Conservation (phyloP, 768 basidiomycete species). For the Tylopilus plumbeoviolaceoides region DNA sequence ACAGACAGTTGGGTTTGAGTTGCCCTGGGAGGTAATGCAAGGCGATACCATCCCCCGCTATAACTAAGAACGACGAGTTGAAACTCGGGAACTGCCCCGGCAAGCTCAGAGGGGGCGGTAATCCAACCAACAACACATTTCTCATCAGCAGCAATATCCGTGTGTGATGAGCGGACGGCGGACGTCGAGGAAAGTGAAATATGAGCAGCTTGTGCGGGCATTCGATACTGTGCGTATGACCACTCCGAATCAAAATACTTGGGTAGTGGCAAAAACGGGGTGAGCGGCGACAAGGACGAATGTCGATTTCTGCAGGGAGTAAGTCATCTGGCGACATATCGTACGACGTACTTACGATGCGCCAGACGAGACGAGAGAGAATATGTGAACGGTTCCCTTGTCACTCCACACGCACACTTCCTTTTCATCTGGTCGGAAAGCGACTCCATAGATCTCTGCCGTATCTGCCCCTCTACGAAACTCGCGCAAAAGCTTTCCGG, state of each 20-base stretch:
- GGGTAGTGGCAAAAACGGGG: constrained; percentile 77
- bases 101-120: constrained; percentile 39
- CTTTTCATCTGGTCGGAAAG: constrained; percentile 80
- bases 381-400: constrained; percentile 91
- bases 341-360: constrained; percentile 49
- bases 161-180: constrained; percentile 47
- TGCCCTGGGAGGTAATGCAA: constrained; percentile 52
- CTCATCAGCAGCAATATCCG: constrained; percentile 74
- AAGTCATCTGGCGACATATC: constrained; percentile 1
- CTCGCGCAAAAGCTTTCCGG: constrained; percentile 73
- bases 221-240: constrained; percentile 91
- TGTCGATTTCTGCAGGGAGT: constrained; percentile 66
- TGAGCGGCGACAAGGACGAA: constrained; percentile 75
- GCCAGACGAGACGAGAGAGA: constrained; percentile 65
- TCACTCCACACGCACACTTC: constrained; percentile 93
- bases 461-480: constrained; percentile 84
- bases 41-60: constrained; percentile 88
- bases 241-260: constrained; percentile 95
- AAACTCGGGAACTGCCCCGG: constrained; percentile 44
- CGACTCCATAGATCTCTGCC: constrained; percentile 87
- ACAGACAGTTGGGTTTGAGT: constrained; percentile 16
- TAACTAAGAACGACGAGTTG: constrained; percentile 86
- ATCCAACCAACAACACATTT: constrained; percentile 89
- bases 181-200: constrained; percentile 73
- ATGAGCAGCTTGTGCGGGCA: constrained; percentile 81